phyloP scores from a whole-genome alignment of 768 basidiomycete species.

The Leccinum broughii region DNA sequence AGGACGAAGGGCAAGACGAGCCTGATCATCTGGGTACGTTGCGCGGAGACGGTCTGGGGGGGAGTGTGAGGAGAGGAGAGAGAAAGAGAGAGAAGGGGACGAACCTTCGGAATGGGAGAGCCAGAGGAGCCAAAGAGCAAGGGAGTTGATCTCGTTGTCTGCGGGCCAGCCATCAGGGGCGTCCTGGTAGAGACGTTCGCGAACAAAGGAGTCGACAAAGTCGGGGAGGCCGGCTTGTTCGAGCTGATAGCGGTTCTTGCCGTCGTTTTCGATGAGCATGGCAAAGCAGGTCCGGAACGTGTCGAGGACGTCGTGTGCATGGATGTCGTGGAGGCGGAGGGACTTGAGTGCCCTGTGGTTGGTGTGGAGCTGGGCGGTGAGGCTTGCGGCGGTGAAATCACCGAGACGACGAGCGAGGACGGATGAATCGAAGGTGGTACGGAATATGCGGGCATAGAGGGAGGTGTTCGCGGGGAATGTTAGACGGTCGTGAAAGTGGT shows the following conservation, averaged over 20 bases:
- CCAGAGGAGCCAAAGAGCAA: constrained; percentile 68
- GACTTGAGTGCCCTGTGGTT: constrained; percentile 35
- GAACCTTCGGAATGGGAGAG: constrained; percentile 52
- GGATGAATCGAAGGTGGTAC: constrained; percentile 53
- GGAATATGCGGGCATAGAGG: constrained; percentile 57
- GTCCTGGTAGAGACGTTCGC: constrained; percentile 46
- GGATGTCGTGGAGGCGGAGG: constrained; percentile 35
- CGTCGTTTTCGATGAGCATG: constrained; percentile 68
- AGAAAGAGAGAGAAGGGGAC: constrained; percentile 17
- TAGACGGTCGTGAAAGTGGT: constrained; percentile 40
- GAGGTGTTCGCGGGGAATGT: constrained; percentile 20
- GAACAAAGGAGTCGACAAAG: constrained; percentile 48
- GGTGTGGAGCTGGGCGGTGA: constrained; percentile 40
- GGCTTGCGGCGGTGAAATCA: constrained; percentile 37
- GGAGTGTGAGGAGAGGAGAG: constrained; percentile 17
- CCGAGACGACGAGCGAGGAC: constrained; percentile 55
- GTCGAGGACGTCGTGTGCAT: constrained; percentile 31
- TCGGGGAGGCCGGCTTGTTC: constrained; percentile 48
- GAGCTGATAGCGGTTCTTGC: constrained; percentile 60
- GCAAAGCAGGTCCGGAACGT: constrained; percentile 50
- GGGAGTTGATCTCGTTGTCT: constrained; percentile 48
- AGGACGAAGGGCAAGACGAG: constrained; percentile 48
- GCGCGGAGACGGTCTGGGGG: constrained; percentile 32
- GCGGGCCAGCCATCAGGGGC: constrained; percentile 54
- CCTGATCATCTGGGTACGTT: constrained; percentile 31